Percentiles rank a stretch among this genome's conserved stretches.
These are phyloP conservation scores for Phytophthora sp. DNA, from an alignment of 352 stramenopile genomes.

Conservation along the genomic window DNA sequence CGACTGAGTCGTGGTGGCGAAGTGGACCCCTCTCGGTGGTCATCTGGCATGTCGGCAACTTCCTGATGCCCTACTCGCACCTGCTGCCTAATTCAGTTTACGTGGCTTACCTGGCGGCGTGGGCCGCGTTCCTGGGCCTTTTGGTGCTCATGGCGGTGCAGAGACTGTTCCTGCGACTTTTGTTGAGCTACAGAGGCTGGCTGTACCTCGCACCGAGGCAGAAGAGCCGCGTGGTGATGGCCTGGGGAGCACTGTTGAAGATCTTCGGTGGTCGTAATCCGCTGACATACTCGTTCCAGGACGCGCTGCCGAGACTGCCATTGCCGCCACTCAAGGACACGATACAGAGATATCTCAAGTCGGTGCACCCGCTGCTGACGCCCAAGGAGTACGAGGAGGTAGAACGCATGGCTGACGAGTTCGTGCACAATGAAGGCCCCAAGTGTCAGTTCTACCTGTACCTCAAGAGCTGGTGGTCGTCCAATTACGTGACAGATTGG, in stretches of 20 bases:
- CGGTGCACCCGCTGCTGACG: constrained; percentile 90
- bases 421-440: constrained; percentile 87
- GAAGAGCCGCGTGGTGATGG: constrained; percentile 68
- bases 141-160: constrained; percentile 88
- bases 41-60: constrained; percentile 84
- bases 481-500: constrained; percentile 92
- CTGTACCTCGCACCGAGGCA: constrained; percentile 80
- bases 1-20: constrained; percentile 87
- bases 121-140: constrained; percentile 80
- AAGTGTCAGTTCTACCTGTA: constrained; percentile 92
- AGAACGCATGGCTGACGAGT: constrained; percentile 84
- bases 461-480: constrained; percentile 90
- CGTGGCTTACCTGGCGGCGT: constrained; percentile 85
- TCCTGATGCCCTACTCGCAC: constrained; percentile 73
- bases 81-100: constrained; percentile 75
- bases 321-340: constrained; percentile 94
- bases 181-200: constrained; percentile 90
- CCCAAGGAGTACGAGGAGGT: constrained; percentile 89
- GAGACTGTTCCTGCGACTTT: constrained; percentile 76
- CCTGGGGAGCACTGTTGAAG: constrained; percentile 85
- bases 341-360: constrained; percentile 91
- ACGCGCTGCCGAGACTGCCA: constrained; percentile 90
- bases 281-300: constrained; percentile 93
- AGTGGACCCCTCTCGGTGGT: constrained; percentile 70
- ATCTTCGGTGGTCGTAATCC: constrained; percentile 80